These are phyloP conservation scores for Pestalotiopsis sp. DNA, from an alignment of 2,329 filamentous ascomycete genomes.

Conservation along the genomic window DNA sequence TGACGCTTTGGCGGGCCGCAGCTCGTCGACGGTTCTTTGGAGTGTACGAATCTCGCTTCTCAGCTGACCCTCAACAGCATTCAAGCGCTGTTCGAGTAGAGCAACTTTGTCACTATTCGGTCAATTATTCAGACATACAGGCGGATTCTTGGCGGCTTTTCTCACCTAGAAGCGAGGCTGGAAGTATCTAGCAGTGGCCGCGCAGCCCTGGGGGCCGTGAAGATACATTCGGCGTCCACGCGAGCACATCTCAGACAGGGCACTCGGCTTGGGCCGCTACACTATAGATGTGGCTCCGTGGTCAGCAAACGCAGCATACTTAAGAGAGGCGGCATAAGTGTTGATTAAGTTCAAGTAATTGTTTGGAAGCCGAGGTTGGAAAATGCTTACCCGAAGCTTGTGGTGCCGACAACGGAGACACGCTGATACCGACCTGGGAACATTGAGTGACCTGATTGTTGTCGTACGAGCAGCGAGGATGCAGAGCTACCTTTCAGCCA, in stretches of 20 bases:
- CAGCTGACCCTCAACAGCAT: neutral
- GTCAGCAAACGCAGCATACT: neutral
- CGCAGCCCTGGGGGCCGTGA: neutral
- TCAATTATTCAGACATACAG: neutral
- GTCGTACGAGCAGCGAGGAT: neutral
- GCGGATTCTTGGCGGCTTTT: neutral
- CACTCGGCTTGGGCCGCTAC: neutral
- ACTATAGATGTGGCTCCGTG: neutral
- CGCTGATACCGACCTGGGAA: neutral
- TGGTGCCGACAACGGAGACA: neutral
- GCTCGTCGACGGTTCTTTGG: neutral
- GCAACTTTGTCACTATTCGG: neutral
- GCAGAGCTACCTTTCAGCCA: neutral
- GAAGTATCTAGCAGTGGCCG: neutral
- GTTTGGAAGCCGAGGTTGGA: neutral
- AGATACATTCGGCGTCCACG: neutral
- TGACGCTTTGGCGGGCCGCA: neutral
- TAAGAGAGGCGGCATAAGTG: neutral
- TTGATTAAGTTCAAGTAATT: neutral
- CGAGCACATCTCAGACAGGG: neutral
- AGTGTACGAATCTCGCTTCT: neutral
- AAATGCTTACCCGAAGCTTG: neutral
- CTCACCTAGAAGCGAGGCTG: neutral
- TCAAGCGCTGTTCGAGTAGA: neutral
- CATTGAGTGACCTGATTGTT: neutral